A percentile compares a stretch with the other conserved stretches of the same genome.
phyloP scores from a whole-genome alignment of 2,329 filamentous ascomycete genomes.

The Phaeosphaeriaceae sp. region DNA sequence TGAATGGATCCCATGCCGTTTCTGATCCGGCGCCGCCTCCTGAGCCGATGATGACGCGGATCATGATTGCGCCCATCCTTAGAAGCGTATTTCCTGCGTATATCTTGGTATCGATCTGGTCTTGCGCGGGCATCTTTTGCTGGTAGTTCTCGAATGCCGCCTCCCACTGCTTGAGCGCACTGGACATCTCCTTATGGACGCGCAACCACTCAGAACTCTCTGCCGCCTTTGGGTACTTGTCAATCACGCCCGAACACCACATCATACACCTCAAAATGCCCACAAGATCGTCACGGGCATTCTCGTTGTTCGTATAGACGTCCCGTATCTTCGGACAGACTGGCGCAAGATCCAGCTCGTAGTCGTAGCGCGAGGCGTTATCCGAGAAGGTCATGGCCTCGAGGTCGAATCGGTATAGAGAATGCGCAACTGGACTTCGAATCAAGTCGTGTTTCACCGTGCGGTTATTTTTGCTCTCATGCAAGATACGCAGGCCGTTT shows the following conservation, averaged over 20 bases:
- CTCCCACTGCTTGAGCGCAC: slow-evolving; percentile 28
- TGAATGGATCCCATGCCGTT: slow-evolving; percentile 31
- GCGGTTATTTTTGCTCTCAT: slow-evolving; percentile 16
- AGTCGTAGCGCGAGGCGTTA: slow-evolving; percentile 33
- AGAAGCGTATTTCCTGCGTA: slow-evolving; percentile 34
- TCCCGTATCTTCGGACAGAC: slow-evolving; percentile 26
- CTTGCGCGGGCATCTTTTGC: slow-evolving; percentile 18
- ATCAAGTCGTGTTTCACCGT: slow-evolving; percentile 2
- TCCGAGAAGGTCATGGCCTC: slow-evolving; percentile 44
- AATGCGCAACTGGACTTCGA: slow-evolving; percentile 27
- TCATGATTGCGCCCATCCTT: slow-evolving; percentile 31
- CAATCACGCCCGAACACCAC: slow-evolving; percentile 33
- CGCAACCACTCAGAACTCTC: slow-evolving; percentile 27
- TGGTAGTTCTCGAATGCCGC: slow-evolving; percentile 26
- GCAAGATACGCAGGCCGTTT: slow-evolving; percentile 34
- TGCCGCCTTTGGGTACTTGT: slow-evolving; percentile 24
- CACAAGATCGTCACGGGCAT: slow-evolving; percentile 35
- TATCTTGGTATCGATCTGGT: slow-evolving; percentile 28
- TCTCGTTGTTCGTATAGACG: slow-evolving; percentile 23
- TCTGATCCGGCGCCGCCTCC: slow-evolving; percentile 24
- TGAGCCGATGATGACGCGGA: slow-evolving; percentile 25
- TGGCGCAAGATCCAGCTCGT: slow-evolving; percentile 25
- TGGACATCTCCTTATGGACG: slow-evolving; percentile 23
- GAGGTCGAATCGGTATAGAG: slow-evolving; percentile 37
- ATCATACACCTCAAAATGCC: slow-evolving; percentile 34